These are phyloP conservation scores for Cucumis cinereus DNA, from an alignment of 306 rosid species.

Conservation along the genomic window DNA sequence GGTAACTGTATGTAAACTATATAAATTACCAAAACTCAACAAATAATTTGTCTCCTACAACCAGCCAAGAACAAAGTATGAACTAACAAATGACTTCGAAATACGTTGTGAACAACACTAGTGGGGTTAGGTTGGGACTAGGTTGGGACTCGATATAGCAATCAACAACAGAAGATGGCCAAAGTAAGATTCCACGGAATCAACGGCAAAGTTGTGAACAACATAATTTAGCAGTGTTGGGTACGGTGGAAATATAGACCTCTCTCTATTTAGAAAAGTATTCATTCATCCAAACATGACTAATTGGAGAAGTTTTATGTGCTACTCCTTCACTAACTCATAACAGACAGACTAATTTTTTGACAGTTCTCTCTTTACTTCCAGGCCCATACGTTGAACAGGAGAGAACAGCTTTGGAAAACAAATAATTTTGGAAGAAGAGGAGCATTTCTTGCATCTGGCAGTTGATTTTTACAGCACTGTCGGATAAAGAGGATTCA, in stretches of 20 bases:
- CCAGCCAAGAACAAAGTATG: background rate
- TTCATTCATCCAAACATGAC: background rate
- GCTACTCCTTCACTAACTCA: background rate
- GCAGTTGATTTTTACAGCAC: background rate
- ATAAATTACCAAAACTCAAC: background rate
- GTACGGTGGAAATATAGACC: background rate
- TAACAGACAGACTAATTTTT: background rate
- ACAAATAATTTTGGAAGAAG: background rate
- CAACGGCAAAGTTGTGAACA: background rate
- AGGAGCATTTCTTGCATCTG: background rate
- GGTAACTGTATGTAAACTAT: background rate
- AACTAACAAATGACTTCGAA: background rate
- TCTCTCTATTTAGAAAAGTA: background rate
- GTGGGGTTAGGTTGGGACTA: background rate
- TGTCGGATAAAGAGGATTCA: conserved; percentile 8
- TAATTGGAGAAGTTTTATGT: background rate
- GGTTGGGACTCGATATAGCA: background rate
- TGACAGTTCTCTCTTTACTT: background rate
- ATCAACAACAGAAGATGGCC: background rate
- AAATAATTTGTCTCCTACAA: background rate
- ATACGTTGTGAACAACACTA: background rate
- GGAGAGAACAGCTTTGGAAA: background rate
- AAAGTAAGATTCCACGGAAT: background rate
- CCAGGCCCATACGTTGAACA: background rate
- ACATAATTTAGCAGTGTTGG: background rate